Evolutionary conservation across 1,284 basidiomycete genomes (phyloP).

Genomic region (Boletellus sp.): DNA sequence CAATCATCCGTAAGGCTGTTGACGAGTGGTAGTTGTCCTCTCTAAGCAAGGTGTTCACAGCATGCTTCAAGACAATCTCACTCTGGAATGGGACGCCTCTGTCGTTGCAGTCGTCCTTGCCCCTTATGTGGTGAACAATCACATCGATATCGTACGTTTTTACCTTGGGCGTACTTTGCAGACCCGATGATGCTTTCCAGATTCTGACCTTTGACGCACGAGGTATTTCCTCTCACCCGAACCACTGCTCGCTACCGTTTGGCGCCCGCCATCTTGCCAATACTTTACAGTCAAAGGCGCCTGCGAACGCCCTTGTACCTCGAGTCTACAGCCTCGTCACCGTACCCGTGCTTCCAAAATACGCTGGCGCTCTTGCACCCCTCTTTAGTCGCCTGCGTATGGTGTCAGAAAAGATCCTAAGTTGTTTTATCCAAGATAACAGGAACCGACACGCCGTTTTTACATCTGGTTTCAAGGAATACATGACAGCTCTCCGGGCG

Average conservation of each 20-base stretch:
- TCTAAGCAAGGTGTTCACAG: constrained; percentile 37
- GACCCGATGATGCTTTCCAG: constrained; percentile 37
- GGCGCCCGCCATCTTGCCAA: constrained; percentile 48
- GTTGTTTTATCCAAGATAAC: constrained; percentile 4
- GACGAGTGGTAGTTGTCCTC: background rate
- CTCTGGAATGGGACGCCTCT: constrained; percentile 59
- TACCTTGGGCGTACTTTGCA: background rate
- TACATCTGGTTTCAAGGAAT: constrained; percentile 55
- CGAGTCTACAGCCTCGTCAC: constrained; percentile 62
- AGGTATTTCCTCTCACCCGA: constrained; percentile 87
- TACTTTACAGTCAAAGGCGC: constrained; percentile 23
- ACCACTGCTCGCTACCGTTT: constrained; percentile 76
- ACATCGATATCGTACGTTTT: constrained; percentile 61
- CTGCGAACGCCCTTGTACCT: constrained; percentile 28
- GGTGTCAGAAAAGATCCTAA: constrained; percentile 20
- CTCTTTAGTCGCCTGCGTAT: constrained; percentile 46
- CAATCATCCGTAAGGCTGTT: constrained; percentile 59
- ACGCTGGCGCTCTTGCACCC: constrained; percentile 49
- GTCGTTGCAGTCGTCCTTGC: constrained; percentile 60
- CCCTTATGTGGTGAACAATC: constrained; percentile 55
- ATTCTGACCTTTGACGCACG: constrained; percentile 86
- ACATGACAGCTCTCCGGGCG: constrained; percentile 57
- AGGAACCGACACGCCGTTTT: constrained; percentile 31
- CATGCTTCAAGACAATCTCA: constrained; percentile 77
- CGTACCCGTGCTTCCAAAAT: constrained; percentile 58